Conservation (phyloP, 768 basidiomycete genomes). For the Leccinum broughii region DNA sequence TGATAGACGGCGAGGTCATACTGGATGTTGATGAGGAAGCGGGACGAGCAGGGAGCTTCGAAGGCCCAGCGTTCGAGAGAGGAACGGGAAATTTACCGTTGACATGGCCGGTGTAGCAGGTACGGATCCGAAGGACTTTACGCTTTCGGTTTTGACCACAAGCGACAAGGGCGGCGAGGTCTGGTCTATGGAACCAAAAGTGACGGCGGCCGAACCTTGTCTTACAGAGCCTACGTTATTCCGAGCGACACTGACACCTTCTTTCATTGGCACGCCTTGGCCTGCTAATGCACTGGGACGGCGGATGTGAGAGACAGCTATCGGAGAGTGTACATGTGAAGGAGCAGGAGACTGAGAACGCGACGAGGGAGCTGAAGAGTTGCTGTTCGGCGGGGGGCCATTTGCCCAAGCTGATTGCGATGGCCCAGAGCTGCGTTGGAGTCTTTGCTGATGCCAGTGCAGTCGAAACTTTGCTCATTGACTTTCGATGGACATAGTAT, state of each 20-base stretch:
- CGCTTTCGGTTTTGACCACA: constrained; percentile 64
- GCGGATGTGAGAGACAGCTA: constrained; percentile 65
- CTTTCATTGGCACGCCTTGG: constrained; percentile 72
- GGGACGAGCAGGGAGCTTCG: constrained; percentile 33
- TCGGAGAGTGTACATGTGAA: constrained; percentile 44
- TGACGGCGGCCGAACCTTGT: constrained; percentile 69
- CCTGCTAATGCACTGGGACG: constrained; percentile 68
- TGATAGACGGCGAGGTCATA: constrained; percentile 33
- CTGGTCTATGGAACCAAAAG: constrained; percentile 91
- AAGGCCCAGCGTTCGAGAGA: constrained; percentile 40
- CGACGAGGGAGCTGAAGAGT: constrained; percentile 53
- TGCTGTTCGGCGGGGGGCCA: constrained; percentile 72
- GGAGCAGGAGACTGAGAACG: constrained; percentile 80
- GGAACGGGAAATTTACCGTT: constrained; percentile 64
- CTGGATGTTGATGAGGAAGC: constrained; percentile 25
- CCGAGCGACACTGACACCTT: constrained; percentile 74
- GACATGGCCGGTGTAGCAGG: constrained; percentile 58
- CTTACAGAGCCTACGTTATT: constrained; percentile 63
- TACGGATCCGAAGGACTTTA: constrained; percentile 83
- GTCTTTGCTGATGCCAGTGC: constrained; percentile 59
- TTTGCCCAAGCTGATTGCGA: constrained; percentile 88
- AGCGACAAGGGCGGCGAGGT: constrained; percentile 70
- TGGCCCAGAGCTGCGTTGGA: constrained; percentile 62
- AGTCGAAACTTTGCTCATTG: constrained; percentile 92
- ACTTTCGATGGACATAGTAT: constrained; percentile 41